Percentiles rank a stretch among this genome's conserved stretches.
These are phyloP conservation scores for Tetrahymena borealis DNA, from an alignment of 73 alveolate genomes.

Conservation along the genomic window DNA sequence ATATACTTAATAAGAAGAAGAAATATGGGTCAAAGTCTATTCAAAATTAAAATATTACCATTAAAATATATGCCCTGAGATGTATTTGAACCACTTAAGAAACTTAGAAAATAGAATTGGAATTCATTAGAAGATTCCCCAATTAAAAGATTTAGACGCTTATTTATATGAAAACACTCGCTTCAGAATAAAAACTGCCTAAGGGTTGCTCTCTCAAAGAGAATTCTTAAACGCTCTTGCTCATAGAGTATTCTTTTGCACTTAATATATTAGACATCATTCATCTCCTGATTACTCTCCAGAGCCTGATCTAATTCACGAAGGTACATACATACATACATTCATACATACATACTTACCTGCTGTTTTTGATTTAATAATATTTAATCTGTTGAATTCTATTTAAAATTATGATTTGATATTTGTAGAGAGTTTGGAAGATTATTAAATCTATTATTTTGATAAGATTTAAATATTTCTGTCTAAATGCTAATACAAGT, in stretches of 20 bases:
- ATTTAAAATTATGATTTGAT: no score
- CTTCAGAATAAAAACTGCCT: constrained; percentile 66
- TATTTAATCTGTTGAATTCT: no score
- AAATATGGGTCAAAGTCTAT: constrained; percentile 20
- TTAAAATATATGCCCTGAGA: not conserved
- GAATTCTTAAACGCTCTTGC: constrained; percentile 77
- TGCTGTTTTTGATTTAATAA: no score
- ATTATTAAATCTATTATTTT: no score
- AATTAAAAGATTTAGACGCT: constrained; percentile 55
- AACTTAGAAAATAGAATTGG: constrained; percentile 13
- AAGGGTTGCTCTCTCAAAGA: constrained; percentile 67
- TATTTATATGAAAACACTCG: constrained; percentile 55
- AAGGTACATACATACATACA: no score
- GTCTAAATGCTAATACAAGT: no score
- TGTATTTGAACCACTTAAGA: not conserved
- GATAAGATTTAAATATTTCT: no score
- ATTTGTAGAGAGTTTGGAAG: no score
- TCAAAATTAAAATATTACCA: not conserved
- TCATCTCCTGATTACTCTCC: constrained; percentile 49
- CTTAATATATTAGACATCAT: constrained; percentile 69
- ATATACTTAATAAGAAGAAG: constrained; percentile 15
- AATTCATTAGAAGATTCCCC: constrained; percentile 46
- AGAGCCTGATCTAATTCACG: constrained; percentile 56
- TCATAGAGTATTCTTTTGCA: constrained; percentile 65
- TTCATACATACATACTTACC: no score